Base-by-base conservation (phyloP, 768 basidiomycete genomes). In the Suillus clintonianus region DNA sequence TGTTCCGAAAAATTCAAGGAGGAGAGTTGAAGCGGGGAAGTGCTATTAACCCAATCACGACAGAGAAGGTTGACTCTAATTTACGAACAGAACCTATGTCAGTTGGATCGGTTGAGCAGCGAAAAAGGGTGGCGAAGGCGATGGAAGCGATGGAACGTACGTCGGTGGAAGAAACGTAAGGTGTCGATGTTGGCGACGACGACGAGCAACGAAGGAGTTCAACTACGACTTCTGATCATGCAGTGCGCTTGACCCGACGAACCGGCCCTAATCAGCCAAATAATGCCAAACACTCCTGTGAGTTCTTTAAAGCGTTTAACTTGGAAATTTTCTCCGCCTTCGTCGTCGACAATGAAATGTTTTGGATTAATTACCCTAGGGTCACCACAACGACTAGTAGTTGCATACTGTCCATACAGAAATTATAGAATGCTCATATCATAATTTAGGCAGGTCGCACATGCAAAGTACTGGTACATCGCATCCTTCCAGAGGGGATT, bases 211-310 rank as follows among this genome's bases (percentile, higher is more conserved):
- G 64, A 67, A 62, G 58, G 37, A 69, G 69, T 67, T 72, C 65
- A 66, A 72, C 56, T 65, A 54, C 70, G 70, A 63, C 73, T 60
- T 68, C 64, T 64, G 65, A 68, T 65, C 68, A 53, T 62, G 60
- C 69, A 62, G 54, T 53, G 54, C 50, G 55, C 45, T 30, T 24
- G n/a, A 43, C 37, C 61, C 68, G 70, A 67, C 71, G 63, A 67
- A 72, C 74, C 74, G 71, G 74, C 74, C 74, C 74, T 76, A 76
- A 77, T 68, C 13, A 74, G 19, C 64, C 69, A 76, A 76, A 77
- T 65, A 76, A 43, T 15, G n/a, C 13, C 74, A 76, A 76, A 76
- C 2, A 59, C 67, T 3, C 22, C 54, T 24, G 39, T 14, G 4
- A 57, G 36, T 19, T 30, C 9, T n/a, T n/a, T 34, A n/a, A 34